Percentiles rank a stretch among this genome's conserved stretches.
Conservation (phyloP, 305 asterid species). For the Solanum hybrid region DNA sequence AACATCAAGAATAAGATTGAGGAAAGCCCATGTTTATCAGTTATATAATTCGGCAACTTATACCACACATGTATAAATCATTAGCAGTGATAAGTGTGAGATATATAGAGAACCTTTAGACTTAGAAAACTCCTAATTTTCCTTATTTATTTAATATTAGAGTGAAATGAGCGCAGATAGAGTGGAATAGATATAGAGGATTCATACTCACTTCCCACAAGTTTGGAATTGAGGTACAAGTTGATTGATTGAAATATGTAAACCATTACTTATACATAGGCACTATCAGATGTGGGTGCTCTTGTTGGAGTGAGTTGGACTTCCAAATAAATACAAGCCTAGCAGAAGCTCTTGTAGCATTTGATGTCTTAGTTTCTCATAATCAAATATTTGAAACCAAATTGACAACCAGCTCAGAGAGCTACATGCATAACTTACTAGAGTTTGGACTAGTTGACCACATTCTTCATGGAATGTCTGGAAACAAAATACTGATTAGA, state of each 20-base stretch:
- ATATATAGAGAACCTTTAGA: background rate
- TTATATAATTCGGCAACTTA: background rate
- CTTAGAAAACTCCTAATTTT: background rate
- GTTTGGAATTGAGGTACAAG: background rate
- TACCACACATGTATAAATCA: background rate
- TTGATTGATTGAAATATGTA: background rate
- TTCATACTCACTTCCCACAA: background rate
- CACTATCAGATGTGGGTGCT: background rate
- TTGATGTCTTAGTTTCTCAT: background rate
- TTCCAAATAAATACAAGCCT: constrained; percentile 1
- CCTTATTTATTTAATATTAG: background rate
- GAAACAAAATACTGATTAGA: background rate
- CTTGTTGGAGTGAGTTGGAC: background rate
- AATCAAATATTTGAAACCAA: constrained; percentile 2
- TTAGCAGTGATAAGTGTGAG: background rate
- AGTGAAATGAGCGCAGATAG: background rate
- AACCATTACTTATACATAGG: background rate
- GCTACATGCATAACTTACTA: background rate
- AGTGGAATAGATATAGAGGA: background rate
- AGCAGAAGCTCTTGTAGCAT: background rate
- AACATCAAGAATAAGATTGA: background rate
- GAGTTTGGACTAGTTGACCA: background rate
- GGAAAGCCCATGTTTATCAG: background rate
- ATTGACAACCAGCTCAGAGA: background rate
- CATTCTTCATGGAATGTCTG: background rate